Evolutionary conservation across 225 moss, liverwort and hornwort genomes (phyloP), one percentile per base, ranked within the genome.

Genomic region (Asterella californica): DNA sequence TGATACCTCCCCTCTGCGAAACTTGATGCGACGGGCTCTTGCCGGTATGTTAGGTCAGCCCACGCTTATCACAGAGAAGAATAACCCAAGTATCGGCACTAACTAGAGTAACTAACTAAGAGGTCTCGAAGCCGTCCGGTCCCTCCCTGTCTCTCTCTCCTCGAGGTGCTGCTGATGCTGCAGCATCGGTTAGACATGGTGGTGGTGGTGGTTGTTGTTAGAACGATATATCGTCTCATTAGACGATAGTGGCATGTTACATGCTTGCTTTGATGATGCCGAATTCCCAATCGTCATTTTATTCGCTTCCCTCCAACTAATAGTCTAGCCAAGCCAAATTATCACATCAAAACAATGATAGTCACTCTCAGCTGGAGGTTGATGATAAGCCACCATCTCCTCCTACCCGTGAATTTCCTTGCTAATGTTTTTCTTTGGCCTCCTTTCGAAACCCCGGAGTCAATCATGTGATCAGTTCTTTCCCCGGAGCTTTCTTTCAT

Each of bases 171-270:
- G 60, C n/a, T 22, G 60, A 8, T 61, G 60, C 25, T 27, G 60
- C 60, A 14, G 60, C 60, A 22, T 22, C 60, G 7, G 60, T 25
- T 61, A 32, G 66, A 66, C 15, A n/a, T n/a, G 33, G 66, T 34
- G 61, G 11, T 60, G 64, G 64, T 5, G 30, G 66, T 34, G 30
- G 66, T 66, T 66, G 66, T 66, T 66, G 66, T 10, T 66, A n/a
- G 33, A 66, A 66, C 66, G 15, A 66, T 2, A 66, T 66, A 30
- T 34, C 66, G 32, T 34, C 33, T 66, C 66, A 66, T 66, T 66
- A 66, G 66, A 66, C 30, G 66, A 66, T 66, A 66, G 66, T 66
- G 66, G 66, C 66, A 66, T 66, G 66, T 66, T 30, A 34, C 66
- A 34, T 66, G 66, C 66, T 62, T 62, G 61, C 61, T 66, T 34